Base-by-base conservation (phyloP, 129 eudicot genomes). In the Gnaphalium uliginosum region DNA sequence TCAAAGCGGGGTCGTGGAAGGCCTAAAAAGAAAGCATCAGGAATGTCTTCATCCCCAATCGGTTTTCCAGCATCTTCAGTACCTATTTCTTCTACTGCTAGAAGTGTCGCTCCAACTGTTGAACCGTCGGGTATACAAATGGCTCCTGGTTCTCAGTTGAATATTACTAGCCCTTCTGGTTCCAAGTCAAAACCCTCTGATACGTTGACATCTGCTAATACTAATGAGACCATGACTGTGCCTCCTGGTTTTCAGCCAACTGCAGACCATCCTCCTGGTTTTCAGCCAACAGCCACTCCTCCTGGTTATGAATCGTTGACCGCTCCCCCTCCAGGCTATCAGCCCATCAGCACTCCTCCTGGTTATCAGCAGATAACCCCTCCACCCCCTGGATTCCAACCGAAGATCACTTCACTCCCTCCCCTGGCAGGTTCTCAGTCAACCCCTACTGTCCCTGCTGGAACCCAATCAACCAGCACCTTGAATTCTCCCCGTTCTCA, bases 1-100 rank as follows among this genome's bases (percentile, higher is more conserved):
- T 72, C 79, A 26, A 87, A 83, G 81, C 88, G 99, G 57, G 99
- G 99, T 24, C 97, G 99, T 73, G 99, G 99, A 59, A 84, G 99
- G 83, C 99, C 99, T 59, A 87, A 82, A 81, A 87, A 91, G 77
- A 78, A 51, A 30, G 66, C 66, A 9, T 39, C 80, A 5, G 91
- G 76, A 65, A 60, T 77, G 18, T 68, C 91, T 67, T 43, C 85
- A 56, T 62, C 85, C 33, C 73, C 74, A 50, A 65, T 76, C 33
- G 84, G 69, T 48, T 57, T 29, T 85, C 83, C 86, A 23, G 46
- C 69, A 26, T 69, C 88, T 79, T 26, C 84, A 67, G 66, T 64
- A 65, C 76, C 82, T 61, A 10, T 65, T 71, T 22, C 76, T 30
- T 51, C 81, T 63, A 33, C 78, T 27, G 86, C 59, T 24, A 65